Evolutionary conservation across 805 yeast species (phyloP).

Genomic region (Kodamaea kaohsiungensis): DNA sequence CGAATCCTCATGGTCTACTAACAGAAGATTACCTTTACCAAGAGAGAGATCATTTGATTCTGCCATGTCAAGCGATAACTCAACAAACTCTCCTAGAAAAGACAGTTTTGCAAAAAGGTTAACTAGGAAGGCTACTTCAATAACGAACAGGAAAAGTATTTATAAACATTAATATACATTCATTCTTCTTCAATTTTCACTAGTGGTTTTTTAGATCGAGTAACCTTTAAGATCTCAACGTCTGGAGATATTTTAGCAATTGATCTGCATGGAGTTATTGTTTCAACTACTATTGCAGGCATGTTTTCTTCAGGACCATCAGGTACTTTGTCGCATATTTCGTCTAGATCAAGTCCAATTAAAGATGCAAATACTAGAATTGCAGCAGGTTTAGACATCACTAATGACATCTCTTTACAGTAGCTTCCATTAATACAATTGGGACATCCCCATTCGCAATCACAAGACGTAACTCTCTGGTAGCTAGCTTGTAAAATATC

Average conservation of each 20-base stretch:
- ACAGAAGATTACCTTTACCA: conserved; percentile 10
- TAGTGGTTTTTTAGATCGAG: neutral
- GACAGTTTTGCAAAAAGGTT: conserved; percentile 33
- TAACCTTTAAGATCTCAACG: conserved; percentile 34
- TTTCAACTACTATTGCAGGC: conserved; percentile 70
- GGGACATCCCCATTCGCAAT: conserved; percentile 78
- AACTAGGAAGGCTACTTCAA: conserved; percentile 35
- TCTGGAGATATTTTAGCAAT: conserved; percentile 64
- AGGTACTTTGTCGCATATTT: conserved; percentile 44
- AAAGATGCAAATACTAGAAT: conserved; percentile 63
- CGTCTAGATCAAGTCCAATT: conserved; percentile 53
- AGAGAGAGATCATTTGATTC: conserved; percentile 26
- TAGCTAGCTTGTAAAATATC: conserved; percentile 62
- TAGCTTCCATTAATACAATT: conserved; percentile 81
- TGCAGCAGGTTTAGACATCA: conserved; percentile 87
- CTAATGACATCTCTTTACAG: conserved; percentile 80
- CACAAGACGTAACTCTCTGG: conserved; percentile 61
- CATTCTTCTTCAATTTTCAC: neutral
- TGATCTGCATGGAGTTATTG: conserved; percentile 55
- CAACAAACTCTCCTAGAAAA: conserved; percentile 14
- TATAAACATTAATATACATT: conserved; percentile 10
- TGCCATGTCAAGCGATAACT: conserved; percentile 15
- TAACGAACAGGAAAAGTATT: conserved; percentile 20
- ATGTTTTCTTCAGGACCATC: conserved; percentile 78
- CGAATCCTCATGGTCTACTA: conserved; percentile 9